Percentiles rank a stretch among this genome's conserved stretches.
phyloP scores from a whole-genome alignment of 2,329 filamentous ascomycete species.

The Graphilbum sp. region DNA sequence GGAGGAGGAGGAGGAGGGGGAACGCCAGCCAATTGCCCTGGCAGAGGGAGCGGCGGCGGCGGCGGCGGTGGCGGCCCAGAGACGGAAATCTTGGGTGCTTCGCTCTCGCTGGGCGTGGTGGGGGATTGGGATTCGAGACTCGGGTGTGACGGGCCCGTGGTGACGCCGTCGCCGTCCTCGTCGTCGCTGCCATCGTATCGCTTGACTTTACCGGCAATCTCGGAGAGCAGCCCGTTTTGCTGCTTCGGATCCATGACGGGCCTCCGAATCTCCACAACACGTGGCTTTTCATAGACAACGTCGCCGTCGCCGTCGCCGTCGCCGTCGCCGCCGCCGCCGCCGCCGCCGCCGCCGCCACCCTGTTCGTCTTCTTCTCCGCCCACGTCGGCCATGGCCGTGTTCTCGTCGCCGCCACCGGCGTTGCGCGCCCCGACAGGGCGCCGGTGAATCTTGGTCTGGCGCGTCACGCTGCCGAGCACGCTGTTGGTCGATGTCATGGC shows the following conservation, averaged over 20 bases:
- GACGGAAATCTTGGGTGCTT: conserved; percentile 35
- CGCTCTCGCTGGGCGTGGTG: conserved; percentile 44
- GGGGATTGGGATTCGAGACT: conserved; percentile 58
- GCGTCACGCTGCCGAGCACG: conserved; percentile 55
- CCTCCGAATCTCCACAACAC: conserved; percentile 61
- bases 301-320: conserved; percentile 31
- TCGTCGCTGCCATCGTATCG: conserved; percentile 58
- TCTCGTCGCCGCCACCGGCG: conserved; percentile 8
- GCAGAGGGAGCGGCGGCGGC: conserved; percentile 25
- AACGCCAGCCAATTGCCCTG: conserved; percentile 22
- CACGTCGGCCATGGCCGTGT: conserved; percentile 8
- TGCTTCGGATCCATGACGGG: conserved; percentile 49
- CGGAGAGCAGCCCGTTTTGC: conserved; percentile 46
- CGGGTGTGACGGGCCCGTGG: conserved; percentile 59
- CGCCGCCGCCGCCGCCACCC: no score
- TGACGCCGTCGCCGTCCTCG: conserved; percentile 49
- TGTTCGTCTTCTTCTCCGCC: conserved; percentile 20
- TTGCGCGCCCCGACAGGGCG: conserved; percentile 28
- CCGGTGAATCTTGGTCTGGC: conserved; percentile 38
- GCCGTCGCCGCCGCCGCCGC: conserved; percentile 35
- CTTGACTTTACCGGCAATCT: conserved; percentile 64
- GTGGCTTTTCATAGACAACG: conserved; percentile 60
- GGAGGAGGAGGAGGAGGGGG: conserved; percentile 31
- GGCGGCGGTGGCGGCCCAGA: conserved; percentile 14
- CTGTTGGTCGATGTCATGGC: conserved; percentile 33